Evolutionary conservation across 768 basidiomycete genomes (phyloP).

Genomic region (Ramaria sp.): DNA sequence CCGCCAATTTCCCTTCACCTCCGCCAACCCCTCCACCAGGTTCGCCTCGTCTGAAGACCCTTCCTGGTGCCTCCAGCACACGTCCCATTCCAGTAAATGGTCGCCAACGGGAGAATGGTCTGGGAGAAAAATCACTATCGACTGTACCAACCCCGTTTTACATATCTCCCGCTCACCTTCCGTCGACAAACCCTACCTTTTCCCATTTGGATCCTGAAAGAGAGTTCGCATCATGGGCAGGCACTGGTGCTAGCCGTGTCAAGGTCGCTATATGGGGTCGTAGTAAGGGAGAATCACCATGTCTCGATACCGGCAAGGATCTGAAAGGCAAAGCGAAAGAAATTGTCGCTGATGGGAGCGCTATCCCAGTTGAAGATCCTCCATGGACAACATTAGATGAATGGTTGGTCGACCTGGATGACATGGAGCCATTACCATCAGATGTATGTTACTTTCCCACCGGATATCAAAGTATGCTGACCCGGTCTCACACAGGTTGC

Average conservation of each 20-base stretch:
- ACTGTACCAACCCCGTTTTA: conserved; percentile 42
- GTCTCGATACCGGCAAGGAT: conserved; percentile 12
- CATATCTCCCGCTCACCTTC: conserved; percentile 67
- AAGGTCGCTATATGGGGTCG: conserved; percentile 53
- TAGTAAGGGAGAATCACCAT: conserved; percentile 16
- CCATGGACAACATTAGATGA: conserved; percentile 56
- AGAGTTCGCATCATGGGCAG: conserved; percentile 45
- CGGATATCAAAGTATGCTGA: no score
- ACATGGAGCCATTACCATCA: conserved; percentile 46
- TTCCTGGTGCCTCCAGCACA: conserved; percentile 4
- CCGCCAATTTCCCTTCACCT: conserved; percentile 12
- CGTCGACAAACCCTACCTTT: conserved; percentile 80
- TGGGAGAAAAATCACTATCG: neutral
- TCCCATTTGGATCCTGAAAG: conserved; percentile 40
- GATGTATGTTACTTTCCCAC: conserved; percentile 60
- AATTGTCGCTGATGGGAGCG: conserved; percentile 9
- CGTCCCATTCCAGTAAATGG: conserved; percentile 12
- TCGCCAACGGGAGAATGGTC: conserved; percentile 1
- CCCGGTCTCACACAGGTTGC: conserved; percentile 22
- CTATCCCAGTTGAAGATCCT: conserved; percentile 12
- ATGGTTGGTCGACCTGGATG: conserved; percentile 53
- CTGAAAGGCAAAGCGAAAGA: conserved; percentile 34
- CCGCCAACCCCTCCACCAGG: conserved; percentile 20
- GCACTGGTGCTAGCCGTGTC: conserved; percentile 42
- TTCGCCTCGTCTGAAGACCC: conserved; percentile 9